Conservation (phyloP, 495 filamentous ascomycete genomes). For the Apodospora peruviana region DNA sequence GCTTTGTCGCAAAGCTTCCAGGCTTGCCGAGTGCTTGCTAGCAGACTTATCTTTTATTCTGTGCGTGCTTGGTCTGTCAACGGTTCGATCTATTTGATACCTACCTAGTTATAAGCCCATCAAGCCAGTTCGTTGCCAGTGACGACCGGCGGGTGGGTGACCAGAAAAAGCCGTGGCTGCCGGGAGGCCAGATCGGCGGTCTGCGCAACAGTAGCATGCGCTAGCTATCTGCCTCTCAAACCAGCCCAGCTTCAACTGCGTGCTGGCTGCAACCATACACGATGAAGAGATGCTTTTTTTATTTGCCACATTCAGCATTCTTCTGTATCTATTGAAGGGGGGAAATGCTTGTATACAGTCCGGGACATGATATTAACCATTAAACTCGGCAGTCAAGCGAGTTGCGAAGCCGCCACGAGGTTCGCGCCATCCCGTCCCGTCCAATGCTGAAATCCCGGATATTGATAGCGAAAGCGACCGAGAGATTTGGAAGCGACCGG, state of each 20-base stretch:
- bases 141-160: too few relatives aligned
- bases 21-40: too few relatives aligned
- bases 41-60: too few relatives aligned
- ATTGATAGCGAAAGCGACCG: slow-evolving; percentile 4
- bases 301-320: slow-evolving; percentile 6
- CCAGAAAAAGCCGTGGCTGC: not conserved
- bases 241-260: not conserved
- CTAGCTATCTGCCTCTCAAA: not conserved
- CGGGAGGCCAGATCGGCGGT: not conserved
- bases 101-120: too few relatives aligned
- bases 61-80: too few relatives aligned
- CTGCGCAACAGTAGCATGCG: not conserved
- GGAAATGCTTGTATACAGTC: not conserved
- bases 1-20: slow-evolving; percentile 13
- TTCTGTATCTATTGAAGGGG: slow-evolving; percentile 4
- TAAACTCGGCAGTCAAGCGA: slow-evolving; percentile 18
- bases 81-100: too few relatives aligned
- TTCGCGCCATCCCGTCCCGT: slow-evolving; percentile 4
- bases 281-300: not conserved
- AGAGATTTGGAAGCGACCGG: not conserved
- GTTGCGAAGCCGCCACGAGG: slow-evolving; percentile 14
- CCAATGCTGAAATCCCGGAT: slow-evolving; percentile 13
- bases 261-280: not conserved
- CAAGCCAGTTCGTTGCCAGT: too few relatives aligned
- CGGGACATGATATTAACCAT: slow-evolving; percentile 15